Percentiles rank a stretch among this genome's conserved stretches.
Evolutionary conservation across 371 early-diverging fungal genomes (phyloP).

Genomic region (Rhizomucor miehei): DNA sequence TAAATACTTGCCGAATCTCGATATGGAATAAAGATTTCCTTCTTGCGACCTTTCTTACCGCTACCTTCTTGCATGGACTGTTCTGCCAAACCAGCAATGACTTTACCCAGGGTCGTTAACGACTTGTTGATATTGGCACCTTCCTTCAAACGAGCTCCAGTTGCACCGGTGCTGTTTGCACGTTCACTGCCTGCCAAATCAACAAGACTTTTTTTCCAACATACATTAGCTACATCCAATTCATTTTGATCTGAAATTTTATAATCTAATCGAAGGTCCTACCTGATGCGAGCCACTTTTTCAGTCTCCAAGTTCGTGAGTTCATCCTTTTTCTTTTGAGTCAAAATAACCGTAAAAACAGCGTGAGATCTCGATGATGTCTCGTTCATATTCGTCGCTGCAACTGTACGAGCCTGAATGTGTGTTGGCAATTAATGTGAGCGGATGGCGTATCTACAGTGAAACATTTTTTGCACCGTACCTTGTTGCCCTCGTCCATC

Average conservation of each 20-base stretch:
- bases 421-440: background rate
- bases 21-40: constrained; percentile 77
- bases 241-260: too few relatives aligned
- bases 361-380: constrained; percentile 94
- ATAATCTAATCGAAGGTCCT: background rate
- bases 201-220: constrained; percentile 55
- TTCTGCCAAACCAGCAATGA: constrained; percentile 94
- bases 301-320: constrained; percentile 70
- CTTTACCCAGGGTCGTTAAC: constrained; percentile 93
- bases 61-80: constrained; percentile 42
- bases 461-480: constrained; percentile 15
- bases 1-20: constrained; percentile 73
- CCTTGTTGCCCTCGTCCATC: constrained; percentile 89
- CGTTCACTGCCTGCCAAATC: constrained; percentile 97
- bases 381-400: constrained; percentile 96
- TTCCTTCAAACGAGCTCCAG: constrained; percentile 96
- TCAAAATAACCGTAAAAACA: constrained; percentile 85
- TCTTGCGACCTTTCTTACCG: constrained; percentile 50
- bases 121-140: constrained; percentile 99
- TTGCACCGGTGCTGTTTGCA: constrained; percentile 92
- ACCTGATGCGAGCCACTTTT: constrained; percentile 76
- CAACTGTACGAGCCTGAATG: constrained; percentile 79
- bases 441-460: too few relatives aligned
- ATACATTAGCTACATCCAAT: too few relatives aligned
- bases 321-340: constrained; percentile 61